Base-by-base conservation (phyloP, 345 rosid species). In the Cardamine occulta region DNA sequence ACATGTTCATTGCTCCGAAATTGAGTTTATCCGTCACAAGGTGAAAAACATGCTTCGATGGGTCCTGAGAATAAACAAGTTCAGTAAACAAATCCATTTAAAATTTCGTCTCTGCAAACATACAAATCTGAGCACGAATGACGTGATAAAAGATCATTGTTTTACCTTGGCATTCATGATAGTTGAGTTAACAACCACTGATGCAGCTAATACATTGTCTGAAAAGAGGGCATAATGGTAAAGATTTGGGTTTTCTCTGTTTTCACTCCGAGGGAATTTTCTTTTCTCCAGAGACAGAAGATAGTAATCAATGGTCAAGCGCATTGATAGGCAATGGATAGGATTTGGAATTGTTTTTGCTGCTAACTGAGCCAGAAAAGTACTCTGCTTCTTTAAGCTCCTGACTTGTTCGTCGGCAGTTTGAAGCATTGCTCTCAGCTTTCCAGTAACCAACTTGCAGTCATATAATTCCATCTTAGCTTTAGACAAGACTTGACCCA, bases 191-290 rank as follows among this genome's bases (percentile, higher is more conserved):
- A 96, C 98, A 77, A 96, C 99, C 59, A 96, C 98, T 55, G 99
- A 96, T 75, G 99, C 97, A 84, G 99, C 99, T 86, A 96, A 84
- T 61, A 96, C 99, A 82, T 96, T 96, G 83, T 96, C 99, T 13
- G 99, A 96, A 84, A 96, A 96, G 76, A 96, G 88, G 34, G 99
- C 98, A 80, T 96, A 96, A 78, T 96, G 99, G 62, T 91, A 80
- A 48, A 96, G 94, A 83, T 84, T 84, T 53, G 94, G 90, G 72
- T 93, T 89, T 77, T 86, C 98, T 78, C 85, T 81, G 80, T 96
- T 96, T 84, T 93, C 99, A 58, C 87, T 88, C 53, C 84, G 79
- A 45, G 98, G 96, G 74, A 93, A 93, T 79, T 85, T 86, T 77
- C 99, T 88, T 86, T 91, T 93, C 86, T 93, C 98, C 6, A 74